These are phyloP conservation scores for Quercus agrifolia DNA, from an alignment of 306 rosid species.

Conservation along the genomic window DNA sequence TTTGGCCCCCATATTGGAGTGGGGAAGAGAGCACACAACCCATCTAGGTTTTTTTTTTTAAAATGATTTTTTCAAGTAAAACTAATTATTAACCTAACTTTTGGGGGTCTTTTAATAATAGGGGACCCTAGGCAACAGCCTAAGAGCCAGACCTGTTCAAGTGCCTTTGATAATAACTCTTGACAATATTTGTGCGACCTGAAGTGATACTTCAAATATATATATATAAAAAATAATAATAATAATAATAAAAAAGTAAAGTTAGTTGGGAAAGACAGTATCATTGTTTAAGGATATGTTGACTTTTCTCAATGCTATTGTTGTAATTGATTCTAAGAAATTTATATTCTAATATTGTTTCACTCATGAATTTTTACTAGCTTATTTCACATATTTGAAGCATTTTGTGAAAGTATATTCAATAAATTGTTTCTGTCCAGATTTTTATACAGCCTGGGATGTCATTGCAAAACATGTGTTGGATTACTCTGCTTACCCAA, in stretches of 20 bases:
- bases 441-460: constrained; percentile 97
- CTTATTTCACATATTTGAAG: background rate
- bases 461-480: constrained; percentile 66
- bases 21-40: too few relatives aligned
- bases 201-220: background rate
- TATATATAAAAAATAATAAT: too few relatives aligned
- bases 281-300: background rate
- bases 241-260: background rate
- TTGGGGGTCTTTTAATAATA: too few relatives aligned
- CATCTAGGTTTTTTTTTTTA: too few relatives aligned
- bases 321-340: background rate
- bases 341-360: background rate
- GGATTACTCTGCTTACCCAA: constrained; percentile 49
- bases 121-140: too few relatives aligned
- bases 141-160: too few relatives aligned
- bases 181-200: background rate
- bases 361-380: background rate
- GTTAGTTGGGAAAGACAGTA: background rate
- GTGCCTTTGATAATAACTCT: background rate
- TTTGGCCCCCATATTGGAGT: too few relatives aligned
- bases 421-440: constrained; percentile 35
- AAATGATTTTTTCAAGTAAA: too few relatives aligned
- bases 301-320: background rate
- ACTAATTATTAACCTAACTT: too few relatives aligned
- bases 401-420: constrained; percentile 27